These are phyloP conservation scores for Blumeria hordei DNA, from an alignment of 2,329 filamentous ascomycete species.

Conservation along the genomic window DNA sequence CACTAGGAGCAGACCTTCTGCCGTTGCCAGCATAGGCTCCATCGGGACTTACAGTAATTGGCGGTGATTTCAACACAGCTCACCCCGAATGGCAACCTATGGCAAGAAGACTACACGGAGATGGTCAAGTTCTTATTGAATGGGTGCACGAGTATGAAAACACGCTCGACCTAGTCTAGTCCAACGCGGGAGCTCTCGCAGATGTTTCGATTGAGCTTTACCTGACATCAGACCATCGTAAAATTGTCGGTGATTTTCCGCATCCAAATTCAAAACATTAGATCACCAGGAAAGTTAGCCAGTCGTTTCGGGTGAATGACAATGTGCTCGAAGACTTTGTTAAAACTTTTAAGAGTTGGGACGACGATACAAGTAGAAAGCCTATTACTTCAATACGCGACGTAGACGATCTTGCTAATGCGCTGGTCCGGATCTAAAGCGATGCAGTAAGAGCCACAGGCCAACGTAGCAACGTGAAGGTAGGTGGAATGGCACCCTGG, in stretches of 20 bases:
- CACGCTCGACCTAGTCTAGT: not conserved
- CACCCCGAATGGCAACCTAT: not conserved
- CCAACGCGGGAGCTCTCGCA: not conserved
- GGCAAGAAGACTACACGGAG: not conserved
- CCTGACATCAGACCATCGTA: not conserved
- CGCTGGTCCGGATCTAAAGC: not conserved
- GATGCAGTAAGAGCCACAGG: not conserved
- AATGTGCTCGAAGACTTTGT: not conserved
- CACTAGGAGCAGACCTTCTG: not conserved
- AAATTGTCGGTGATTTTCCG: not conserved
- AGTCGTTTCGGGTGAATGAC: not conserved
- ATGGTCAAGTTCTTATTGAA: not conserved
- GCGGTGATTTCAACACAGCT: not conserved
- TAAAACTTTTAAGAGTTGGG: not conserved
- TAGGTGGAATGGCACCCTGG: not conserved
- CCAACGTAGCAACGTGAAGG: not conserved
- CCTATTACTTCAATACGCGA: not conserved
- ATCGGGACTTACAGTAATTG: not conserved
- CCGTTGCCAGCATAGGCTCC: not conserved
- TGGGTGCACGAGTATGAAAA: not conserved
- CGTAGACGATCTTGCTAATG: not conserved
- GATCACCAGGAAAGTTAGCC: too few species aligned
- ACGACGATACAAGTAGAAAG: not conserved
- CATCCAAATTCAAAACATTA: not conserved
- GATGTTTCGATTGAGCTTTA: not conserved